Conservation (phyloP, 75 land plant species). For the Adiantum capillusveneris region DNA sequence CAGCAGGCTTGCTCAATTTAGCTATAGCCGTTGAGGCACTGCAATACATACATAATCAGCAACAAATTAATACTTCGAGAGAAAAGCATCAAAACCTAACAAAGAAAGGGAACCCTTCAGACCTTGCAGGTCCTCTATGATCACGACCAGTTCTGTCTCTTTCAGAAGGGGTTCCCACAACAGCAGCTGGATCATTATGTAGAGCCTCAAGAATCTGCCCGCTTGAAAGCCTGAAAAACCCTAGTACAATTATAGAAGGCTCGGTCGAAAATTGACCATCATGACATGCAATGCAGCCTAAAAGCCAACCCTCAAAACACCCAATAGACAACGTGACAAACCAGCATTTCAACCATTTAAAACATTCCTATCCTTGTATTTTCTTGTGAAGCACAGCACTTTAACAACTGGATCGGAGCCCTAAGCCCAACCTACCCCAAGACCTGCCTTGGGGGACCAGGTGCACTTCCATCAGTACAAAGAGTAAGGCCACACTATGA, state of each 20-base stretch:
- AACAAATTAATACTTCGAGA: background rate
- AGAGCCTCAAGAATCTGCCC: slow-evolving; percentile 92
- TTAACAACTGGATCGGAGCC: slow-evolving; percentile 12
- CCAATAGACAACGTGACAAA: background rate
- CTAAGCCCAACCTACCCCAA: slow-evolving; percentile 29
- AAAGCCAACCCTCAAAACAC: background rate
- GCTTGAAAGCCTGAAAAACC: slow-evolving; percentile 53
- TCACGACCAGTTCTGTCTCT: slow-evolving; percentile 20
- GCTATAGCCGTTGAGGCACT: slow-evolving; percentile 65
- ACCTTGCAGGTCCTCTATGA: background rate
- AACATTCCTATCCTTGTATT: background rate
- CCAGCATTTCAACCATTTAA: no score
- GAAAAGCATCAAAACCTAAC: no score
- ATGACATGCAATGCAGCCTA: slow-evolving; percentile 4
- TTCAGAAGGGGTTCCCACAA: slow-evolving; percentile 24
- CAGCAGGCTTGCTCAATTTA: slow-evolving; percentile 60
- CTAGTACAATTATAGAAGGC: background rate
- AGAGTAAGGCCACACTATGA: slow-evolving; percentile 51
- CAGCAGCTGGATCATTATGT: slow-evolving; percentile 93
- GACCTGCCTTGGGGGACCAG: slow-evolving; percentile 34
- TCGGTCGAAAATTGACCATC: background rate
- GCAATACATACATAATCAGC: background rate
- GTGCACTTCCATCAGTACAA: slow-evolving; percentile 68
- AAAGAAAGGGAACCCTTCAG: no score
- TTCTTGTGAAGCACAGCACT: slow-evolving; percentile 1